Conservation (phyloP, 768 basidiomycete species). For the Mycena chlorophos region DNA sequence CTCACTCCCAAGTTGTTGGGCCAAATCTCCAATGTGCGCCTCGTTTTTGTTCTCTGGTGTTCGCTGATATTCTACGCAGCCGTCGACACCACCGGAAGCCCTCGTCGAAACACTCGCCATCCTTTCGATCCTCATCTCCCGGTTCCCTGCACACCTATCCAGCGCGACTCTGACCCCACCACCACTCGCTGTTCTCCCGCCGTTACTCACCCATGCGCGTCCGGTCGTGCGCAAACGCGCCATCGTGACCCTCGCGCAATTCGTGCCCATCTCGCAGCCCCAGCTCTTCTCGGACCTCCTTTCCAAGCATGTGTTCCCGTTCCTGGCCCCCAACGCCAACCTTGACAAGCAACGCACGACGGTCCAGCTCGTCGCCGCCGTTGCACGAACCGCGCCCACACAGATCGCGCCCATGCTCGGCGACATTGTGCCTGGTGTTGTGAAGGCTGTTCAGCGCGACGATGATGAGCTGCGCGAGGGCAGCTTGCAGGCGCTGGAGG, state of each 20-base stretch:
- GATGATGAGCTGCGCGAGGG: conserved; percentile 86
- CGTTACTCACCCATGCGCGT: conserved; percentile 70
- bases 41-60: conserved; percentile 19
- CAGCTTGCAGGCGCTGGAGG: conserved; percentile 85
- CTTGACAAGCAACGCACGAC: conserved; percentile 76
- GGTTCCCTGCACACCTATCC: conserved; percentile 73
- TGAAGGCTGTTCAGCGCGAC: conserved; percentile 67
- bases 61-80: conserved; percentile 35
- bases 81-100: conserved; percentile 74
- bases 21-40: conserved; percentile 72
- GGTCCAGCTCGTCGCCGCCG: conserved; percentile 75
- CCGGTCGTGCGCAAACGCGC: conserved; percentile 92
- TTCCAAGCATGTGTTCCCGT: conserved; percentile 57
- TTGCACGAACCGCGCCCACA: conserved; percentile 71
- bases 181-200: conserved; percentile 68
- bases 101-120: conserved; percentile 83
- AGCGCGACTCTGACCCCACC: conserved; percentile 52
- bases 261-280: conserved; percentile 71
- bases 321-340: conserved; percentile 50
- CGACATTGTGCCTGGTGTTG: conserved; percentile 67
- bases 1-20: conserved; percentile 79
- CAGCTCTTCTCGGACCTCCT: conserved; percentile 64
- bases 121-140: conserved; percentile 83
- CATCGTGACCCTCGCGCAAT: conserved; percentile 81
- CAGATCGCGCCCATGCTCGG: conserved; percentile 62